phyloP scores from a whole-genome alignment of 1,284 basidiomycete species.

The Crepidotus sp. region DNA sequence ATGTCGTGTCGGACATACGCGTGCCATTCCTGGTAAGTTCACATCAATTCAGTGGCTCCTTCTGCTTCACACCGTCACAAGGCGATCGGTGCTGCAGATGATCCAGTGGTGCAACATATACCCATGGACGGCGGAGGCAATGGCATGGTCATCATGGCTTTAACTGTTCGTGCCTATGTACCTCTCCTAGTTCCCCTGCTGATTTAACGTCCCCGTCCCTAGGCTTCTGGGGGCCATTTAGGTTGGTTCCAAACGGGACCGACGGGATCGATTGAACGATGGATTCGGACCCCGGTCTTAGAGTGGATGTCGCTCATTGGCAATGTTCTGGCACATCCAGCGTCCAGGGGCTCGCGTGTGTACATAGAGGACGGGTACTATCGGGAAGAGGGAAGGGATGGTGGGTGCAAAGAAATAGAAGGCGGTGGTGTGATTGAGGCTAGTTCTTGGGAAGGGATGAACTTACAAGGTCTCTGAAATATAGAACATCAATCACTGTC shows the following conservation, averaged over 20 bases:
- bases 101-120: slow-evolving; percentile 72
- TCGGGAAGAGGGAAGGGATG: slow-evolving; percentile 44
- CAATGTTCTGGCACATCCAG: slow-evolving; percentile 37
- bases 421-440: slow-evolving; percentile 34
- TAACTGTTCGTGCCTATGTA: slow-evolving; percentile 41
- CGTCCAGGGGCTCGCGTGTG: slow-evolving; percentile 22
- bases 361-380: slow-evolving; percentile 47
- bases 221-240: slow-evolving; percentile 76
- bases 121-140: slow-evolving; percentile 55
- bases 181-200: background rate
- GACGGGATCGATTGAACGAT: slow-evolving; percentile 44
- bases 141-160: slow-evolving; percentile 58
- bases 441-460: slow-evolving; percentile 17
- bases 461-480: slow-evolving; percentile 32
- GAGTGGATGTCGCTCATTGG: slow-evolving; percentile 64
- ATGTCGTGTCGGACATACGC: slow-evolving; percentile 46
- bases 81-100: slow-evolving; percentile 40
- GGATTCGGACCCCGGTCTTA: slow-evolving; percentile 65
- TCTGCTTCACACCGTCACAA: no score
- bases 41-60: background rate
- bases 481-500: slow-evolving; percentile 57
- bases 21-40: slow-evolving; percentile 60
- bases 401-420: slow-evolving; percentile 40
- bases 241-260: slow-evolving; percentile 78
- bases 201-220: background rate